Conservation (phyloP, 768 basidiomycete genomes). For the Termitomyces sp. region DNA sequence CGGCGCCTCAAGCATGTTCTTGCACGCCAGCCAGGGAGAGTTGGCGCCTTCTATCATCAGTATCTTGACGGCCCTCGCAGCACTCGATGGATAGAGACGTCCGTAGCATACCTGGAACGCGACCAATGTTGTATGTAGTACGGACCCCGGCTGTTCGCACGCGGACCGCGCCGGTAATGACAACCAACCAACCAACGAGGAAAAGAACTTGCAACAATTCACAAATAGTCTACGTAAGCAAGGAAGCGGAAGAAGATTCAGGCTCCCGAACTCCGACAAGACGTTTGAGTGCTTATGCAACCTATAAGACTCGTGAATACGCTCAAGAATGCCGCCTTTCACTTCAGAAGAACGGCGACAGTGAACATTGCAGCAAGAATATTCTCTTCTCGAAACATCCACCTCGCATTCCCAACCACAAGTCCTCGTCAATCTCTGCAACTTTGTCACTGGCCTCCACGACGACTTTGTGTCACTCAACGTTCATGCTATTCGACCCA, state of each 20-base stretch:
- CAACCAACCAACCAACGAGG: too few species aligned
- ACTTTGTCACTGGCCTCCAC: neutral
- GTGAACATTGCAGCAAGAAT: neutral
- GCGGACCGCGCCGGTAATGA: too few species aligned
- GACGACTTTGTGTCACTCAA: neutral
- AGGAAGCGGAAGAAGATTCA: neutral
- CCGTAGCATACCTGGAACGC: too few species aligned
- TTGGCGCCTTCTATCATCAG: too few species aligned
- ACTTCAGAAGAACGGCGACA: neutral
- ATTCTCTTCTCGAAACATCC: neutral
- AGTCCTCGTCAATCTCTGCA: neutral
- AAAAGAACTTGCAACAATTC: neutral
- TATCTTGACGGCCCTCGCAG: too few species aligned
- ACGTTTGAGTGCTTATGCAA: neutral
- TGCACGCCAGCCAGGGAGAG: too few species aligned
- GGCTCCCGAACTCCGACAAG: neutral
- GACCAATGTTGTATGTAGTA: too few species aligned
- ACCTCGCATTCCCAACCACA: neutral
- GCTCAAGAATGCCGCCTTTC: neutral
- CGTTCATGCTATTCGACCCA: slow-evolving; percentile 1
- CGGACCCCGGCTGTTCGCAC: too few species aligned
- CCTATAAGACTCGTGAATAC: neutral
- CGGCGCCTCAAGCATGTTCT: too few species aligned
- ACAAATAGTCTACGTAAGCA: neutral
- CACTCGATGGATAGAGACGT: too few species aligned